These are phyloP conservation scores for Canavalia gladiata DNA, from an alignment of 306 rosid genomes.

Conservation along the genomic window DNA sequence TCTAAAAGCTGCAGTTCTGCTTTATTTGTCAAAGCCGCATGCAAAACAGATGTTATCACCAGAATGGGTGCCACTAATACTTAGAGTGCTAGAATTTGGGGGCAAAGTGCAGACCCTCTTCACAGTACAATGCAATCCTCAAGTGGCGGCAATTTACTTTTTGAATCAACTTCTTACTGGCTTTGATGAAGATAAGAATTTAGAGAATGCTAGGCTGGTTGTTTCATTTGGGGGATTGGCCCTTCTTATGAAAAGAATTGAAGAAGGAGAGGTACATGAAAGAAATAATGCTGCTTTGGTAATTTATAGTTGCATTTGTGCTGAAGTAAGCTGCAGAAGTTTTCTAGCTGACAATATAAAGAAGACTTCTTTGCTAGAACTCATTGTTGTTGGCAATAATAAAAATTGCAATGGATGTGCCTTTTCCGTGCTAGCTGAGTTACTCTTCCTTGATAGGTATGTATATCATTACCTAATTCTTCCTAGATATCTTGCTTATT, in stretches of 20 bases:
- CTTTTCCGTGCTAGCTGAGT: constrained; percentile 61
- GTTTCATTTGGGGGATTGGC: constrained; percentile 74
- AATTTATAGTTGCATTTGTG: constrained; percentile 60
- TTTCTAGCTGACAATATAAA: constrained; percentile 67
- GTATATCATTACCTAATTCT: background rate
- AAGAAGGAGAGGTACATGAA: constrained; percentile 62
- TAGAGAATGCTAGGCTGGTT: constrained; percentile 73
- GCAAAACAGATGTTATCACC: constrained; percentile 74
- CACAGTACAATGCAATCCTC: constrained; percentile 66
- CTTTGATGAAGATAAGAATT: constrained; percentile 72
- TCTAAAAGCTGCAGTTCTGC: constrained; percentile 76
- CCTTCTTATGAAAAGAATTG: constrained; percentile 60
- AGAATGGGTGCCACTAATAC: constrained; percentile 75
- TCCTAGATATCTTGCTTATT: constrained; percentile 6
- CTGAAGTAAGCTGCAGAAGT: constrained; percentile 75
- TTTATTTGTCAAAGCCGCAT: constrained; percentile 65
- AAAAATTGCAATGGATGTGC: constrained; percentile 50
- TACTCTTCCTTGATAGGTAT: constrained; percentile 75
- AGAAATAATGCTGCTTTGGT: constrained; percentile 59
- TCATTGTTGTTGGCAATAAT: constrained; percentile 58
- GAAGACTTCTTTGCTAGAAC: constrained; percentile 65
- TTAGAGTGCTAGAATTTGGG: constrained; percentile 76
- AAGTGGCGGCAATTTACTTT: constrained; percentile 73
- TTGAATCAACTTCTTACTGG: constrained; percentile 73
- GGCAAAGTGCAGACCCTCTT: constrained; percentile 68